Percentiles rank a stretch among this genome's conserved stretches.
Conservation (phyloP, 1,139 yeast species). For the Protomyces arabidopsidicola region DNA sequence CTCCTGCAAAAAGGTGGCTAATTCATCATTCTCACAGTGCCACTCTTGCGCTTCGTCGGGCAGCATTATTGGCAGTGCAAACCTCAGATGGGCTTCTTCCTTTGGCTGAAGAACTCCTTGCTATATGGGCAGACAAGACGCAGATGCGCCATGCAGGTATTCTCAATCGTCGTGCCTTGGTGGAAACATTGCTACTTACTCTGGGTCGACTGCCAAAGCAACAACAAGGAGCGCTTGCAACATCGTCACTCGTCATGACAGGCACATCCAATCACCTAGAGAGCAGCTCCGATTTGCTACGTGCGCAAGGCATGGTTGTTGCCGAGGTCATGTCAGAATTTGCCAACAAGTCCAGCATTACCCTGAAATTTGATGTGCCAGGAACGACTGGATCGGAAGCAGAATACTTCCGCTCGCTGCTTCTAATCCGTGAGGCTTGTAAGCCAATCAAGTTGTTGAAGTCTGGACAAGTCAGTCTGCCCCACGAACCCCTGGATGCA, state of each 20-base stretch:
- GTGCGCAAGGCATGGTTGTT: constrained; percentile 20
- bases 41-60: constrained; percentile 6
- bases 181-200: constrained; percentile 1
- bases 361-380: constrained; percentile 10
- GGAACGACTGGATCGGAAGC: constrained; percentile 15
- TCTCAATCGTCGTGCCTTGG: constrained; percentile 1
- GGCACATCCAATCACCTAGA: constrained; percentile 13
- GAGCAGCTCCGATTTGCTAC: constrained; percentile 5
- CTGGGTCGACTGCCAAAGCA: neutral
- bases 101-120: constrained; percentile 1
- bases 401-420: neutral
- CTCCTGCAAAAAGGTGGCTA: neutral
- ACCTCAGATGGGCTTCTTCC: neutral
- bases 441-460: neutral
- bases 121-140: constrained; percentile 2
- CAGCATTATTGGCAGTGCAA: neutral
- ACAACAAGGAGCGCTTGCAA: neutral
- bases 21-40: neutral
- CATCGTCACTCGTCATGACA: neutral
- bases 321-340: constrained; percentile 16
- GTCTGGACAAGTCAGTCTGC: constrained; percentile 8
- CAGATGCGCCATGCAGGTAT: constrained; percentile 6
- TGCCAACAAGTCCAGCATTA: neutral
- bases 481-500: neutral
- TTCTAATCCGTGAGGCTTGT: neutral